Evolutionary conservation across 129 eudicot species (phyloP).

Genomic region (Solidago caesia): DNA sequence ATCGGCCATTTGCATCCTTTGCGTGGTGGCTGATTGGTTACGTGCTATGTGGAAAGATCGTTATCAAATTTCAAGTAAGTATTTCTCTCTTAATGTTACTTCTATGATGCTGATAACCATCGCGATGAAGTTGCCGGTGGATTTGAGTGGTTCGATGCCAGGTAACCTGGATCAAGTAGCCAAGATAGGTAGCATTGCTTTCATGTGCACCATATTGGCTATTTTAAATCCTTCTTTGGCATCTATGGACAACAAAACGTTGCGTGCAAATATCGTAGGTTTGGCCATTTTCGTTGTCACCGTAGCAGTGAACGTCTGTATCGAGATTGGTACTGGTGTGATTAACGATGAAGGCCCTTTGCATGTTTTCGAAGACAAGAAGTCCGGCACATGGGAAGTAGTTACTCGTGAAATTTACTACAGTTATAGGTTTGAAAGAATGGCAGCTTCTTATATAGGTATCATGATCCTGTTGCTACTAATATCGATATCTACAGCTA

Average conservation of each 20-base stretch:
- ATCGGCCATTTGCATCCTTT: constrained; percentile 35
- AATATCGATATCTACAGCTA: neutral
- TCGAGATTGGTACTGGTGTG: constrained; percentile 28
- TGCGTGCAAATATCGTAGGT: constrained; percentile 24
- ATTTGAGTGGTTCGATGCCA: constrained; percentile 7
- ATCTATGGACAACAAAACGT: constrained; percentile 16
- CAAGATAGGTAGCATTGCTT: constrained; percentile 12
- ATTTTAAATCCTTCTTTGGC: constrained; percentile 25
- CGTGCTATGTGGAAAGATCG: constrained; percentile 30
- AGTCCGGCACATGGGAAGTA: no score
- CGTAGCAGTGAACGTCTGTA: constrained; percentile 18
- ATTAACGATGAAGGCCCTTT: neutral
- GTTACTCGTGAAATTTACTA: neutral
- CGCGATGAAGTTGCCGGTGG: constrained; percentile 6
- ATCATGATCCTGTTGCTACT: constrained; percentile 18
- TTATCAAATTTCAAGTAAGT: constrained; percentile 40
- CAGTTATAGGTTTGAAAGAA: neutral
- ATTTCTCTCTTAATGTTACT: constrained; percentile 43
- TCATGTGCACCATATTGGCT: constrained; percentile 4
- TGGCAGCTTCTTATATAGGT: neutral
- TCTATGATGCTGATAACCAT: constrained; percentile 39
- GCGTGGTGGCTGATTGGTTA: constrained; percentile 36
- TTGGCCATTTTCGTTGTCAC: constrained; percentile 30
- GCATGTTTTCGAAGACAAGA: no score
- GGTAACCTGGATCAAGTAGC: constrained; percentile 9